phyloP scores from a whole-genome alignment of 768 basidiomycete species.

The Termitomyces sp. region DNA sequence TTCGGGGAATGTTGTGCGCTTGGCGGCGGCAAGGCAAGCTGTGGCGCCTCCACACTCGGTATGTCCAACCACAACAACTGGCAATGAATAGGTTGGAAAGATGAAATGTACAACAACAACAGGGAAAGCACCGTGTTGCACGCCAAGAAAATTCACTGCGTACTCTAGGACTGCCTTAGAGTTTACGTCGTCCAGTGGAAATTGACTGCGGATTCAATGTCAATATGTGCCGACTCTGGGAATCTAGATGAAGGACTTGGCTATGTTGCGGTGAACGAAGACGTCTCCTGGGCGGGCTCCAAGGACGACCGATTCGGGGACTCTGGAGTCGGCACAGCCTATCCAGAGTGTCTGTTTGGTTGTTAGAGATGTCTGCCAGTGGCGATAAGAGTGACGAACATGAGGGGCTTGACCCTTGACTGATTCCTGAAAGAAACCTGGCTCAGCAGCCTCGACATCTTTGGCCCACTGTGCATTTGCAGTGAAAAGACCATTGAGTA shows the following conservation, averaged over 20 bases:
- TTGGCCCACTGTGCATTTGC: constrained; percentile 71
- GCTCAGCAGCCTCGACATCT: constrained; percentile 50
- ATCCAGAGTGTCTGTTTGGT: constrained; percentile 69
- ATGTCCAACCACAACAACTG: constrained; percentile 84
- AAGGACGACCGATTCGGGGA: constrained; percentile 75
- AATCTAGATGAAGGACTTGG: constrained; percentile 44
- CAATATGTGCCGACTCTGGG: neutral
- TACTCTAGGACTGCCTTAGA: constrained; percentile 71
- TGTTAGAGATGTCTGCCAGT: constrained; percentile 9
- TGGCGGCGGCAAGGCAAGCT: constrained; percentile 48
- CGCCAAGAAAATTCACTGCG: constrained; percentile 66
- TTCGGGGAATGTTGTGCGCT: constrained; percentile 27
- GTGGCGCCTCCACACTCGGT: constrained; percentile 76
- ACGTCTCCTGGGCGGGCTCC: constrained; percentile 72
- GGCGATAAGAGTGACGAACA: constrained; percentile 32
- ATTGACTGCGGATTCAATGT: constrained; percentile 47
- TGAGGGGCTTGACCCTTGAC: constrained; percentile 69
- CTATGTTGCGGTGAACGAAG: constrained; percentile 85
- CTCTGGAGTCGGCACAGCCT: constrained; percentile 82
- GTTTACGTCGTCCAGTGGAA: constrained; percentile 69
- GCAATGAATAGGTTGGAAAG: constrained; percentile 28
- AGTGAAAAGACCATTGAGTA: constrained; percentile 30
- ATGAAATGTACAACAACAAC: constrained; percentile 19
- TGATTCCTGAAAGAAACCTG: constrained; percentile 58
- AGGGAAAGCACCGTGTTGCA: constrained; percentile 68